phyloP scores from a whole-genome alignment of 257 asterid genomes.

The Solanum ossicruentum region DNA sequence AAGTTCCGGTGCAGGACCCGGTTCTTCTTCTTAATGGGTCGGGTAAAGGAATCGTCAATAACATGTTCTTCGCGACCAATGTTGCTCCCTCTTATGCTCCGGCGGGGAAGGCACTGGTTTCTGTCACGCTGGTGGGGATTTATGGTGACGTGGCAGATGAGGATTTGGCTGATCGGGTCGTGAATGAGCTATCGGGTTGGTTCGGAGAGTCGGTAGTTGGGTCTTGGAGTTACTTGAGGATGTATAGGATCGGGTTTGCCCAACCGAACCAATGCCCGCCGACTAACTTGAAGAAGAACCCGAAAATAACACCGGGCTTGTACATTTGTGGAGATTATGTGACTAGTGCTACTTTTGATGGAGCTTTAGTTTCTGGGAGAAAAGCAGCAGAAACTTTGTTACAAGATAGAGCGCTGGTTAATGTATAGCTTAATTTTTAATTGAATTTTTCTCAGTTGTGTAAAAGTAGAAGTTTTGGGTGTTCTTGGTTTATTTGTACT shows the following conservation, averaged over 20 bases:
- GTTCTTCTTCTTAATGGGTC: constrained; percentile 69
- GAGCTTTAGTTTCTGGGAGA: constrained; percentile 88
- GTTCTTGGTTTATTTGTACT: background rate
- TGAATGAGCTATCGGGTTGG: constrained; percentile 63
- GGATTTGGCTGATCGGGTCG: constrained; percentile 46
- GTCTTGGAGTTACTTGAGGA: constrained; percentile 56
- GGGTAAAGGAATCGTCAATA: constrained; percentile 68
- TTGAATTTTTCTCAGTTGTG: background rate
- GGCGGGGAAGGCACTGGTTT: constrained; percentile 61
- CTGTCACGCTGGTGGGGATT: constrained; percentile 61
- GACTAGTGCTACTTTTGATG: constrained; percentile 85
- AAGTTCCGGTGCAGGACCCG: constrained; percentile 57
- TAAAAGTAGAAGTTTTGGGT: background rate
- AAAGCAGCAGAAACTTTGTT: constrained; percentile 77
- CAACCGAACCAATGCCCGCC: constrained; percentile 93
- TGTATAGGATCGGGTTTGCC: constrained; percentile 64
- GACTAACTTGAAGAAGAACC: constrained; percentile 60
- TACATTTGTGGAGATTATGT: constrained; percentile 86
- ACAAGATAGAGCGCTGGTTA: constrained; percentile 33
- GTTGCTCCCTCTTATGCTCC: constrained; percentile 80
- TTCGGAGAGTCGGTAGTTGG: constrained; percentile 47
- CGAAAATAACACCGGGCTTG: constrained; percentile 42
- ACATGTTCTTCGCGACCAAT: constrained; percentile 82
- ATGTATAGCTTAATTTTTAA: constrained; percentile 11
- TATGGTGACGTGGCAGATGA: constrained; percentile 36